Base-by-base conservation (phyloP, 176 grass and related monocot genomes). In the Phoenix roebelenii region DNA sequence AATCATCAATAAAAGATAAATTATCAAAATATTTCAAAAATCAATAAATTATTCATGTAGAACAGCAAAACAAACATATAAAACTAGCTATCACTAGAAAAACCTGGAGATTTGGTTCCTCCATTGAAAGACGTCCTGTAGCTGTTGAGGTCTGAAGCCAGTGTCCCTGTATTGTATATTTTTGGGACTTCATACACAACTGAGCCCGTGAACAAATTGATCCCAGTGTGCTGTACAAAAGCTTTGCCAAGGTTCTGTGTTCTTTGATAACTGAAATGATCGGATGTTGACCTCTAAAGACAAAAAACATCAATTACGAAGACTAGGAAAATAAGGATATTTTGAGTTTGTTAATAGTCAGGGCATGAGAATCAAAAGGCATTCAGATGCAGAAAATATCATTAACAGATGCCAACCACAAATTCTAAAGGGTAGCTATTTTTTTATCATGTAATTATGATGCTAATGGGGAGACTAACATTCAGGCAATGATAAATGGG, bases 91-190 rank as follows among this genome's bases (percentile, higher is more conserved):
- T 30, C 51, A 59, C 26, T 61, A 32, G 70, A 70, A 25, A 61
- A 78, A 97, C 92, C 92, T 97, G 92, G 16, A 97, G 92, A 76
- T 97, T 97, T 69, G 87, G 92, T 59, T 97, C 92, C 72, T 97
- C 92, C 92, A 97, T 85, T 50, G 92, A 90, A 67, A 91, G 79
- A 53, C 92, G 79, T 48, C 92, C 92, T 60, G 92, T 97, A 51
- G 87, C 87, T 65, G 92, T 91, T 70, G 92, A 91, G 29, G 83
- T 91, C 53, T 97, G 92, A 79, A 97, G 92, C 92, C 92, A 96
- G 63, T 88, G 89, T 58, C 92, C 92, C 24, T 87, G 80, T 77
- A 91, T 76, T 64, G 79, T 85, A 71, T 97, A 91, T 68, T 89
- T 97, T 76, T 97, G 92, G 22, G 83, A 90, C 61, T 82, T 61